Conservation (phyloP, 2,329 filamentous ascomycete species). For the Diaporthe amygdali region DNA sequence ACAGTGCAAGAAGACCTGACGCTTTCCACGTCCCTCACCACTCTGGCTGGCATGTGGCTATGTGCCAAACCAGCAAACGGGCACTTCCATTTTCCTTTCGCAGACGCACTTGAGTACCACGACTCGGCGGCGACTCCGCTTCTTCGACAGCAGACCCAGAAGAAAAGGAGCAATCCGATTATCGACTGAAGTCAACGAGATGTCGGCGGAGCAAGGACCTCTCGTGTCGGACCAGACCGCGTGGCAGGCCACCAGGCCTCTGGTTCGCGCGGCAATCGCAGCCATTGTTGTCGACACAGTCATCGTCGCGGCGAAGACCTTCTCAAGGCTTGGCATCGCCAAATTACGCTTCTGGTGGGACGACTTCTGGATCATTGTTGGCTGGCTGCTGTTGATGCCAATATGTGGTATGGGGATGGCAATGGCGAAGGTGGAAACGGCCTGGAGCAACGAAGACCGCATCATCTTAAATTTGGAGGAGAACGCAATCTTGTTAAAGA, state of each 20-base stretch:
- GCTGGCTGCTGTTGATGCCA: slow-evolving; percentile 17
- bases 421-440: slow-evolving; percentile 14
- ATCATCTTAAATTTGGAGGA: slow-evolving; percentile 15
- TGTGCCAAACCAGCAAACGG: not conserved
- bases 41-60: not conserved
- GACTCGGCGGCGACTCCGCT: slow-evolving; percentile 1
- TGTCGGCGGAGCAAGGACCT: slow-evolving; percentile 19
- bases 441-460: slow-evolving; percentile 20
- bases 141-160: not conserved
- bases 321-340: slow-evolving; percentile 17
- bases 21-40: not conserved
- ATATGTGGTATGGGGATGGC: slow-evolving; percentile 19
- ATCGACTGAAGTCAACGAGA: not conserved
- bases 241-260: slow-evolving; percentile 20
- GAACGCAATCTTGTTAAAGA: slow-evolving; percentile 19
- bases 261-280: slow-evolving; percentile 5
- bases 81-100: not conserved
- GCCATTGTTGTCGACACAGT: slow-evolving; percentile 19
- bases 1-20: not conserved
- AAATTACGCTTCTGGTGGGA: slow-evolving; percentile 24
- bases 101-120: not conserved
- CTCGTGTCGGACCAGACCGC: slow-evolving; percentile 16
- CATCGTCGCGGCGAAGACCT: slow-evolving; percentile 23
- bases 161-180: not conserved
- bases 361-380: slow-evolving; percentile 24